Conservation (phyloP, 352 stramenopile species). For the Globisporangium splendens region DNA sequence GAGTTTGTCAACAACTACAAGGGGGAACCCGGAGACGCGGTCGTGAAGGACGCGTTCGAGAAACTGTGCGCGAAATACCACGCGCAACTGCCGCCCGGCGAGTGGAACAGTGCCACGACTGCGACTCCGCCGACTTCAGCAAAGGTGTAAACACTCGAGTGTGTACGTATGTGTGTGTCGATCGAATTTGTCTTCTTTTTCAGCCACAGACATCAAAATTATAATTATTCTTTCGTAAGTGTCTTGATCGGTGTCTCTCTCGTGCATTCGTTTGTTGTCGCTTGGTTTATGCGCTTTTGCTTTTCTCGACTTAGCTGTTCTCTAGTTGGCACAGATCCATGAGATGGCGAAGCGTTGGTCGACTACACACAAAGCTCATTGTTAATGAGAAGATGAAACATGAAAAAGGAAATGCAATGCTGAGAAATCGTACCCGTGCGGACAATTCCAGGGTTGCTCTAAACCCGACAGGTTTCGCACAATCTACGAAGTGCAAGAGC, state of each 20-base stretch:
- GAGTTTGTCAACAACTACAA: slow-evolving; percentile 50
- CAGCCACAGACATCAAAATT: neutral
- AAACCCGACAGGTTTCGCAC: slow-evolving; percentile 88
- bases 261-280: no score
- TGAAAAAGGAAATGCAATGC: neutral
- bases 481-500: slow-evolving; percentile 53
- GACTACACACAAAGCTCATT: slow-evolving; percentile 16
- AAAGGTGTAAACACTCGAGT: neutral
- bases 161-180: neutral
- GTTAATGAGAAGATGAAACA: neutral
- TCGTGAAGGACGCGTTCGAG: slow-evolving; percentile 35
- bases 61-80: slow-evolving; percentile 48
- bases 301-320: slow-evolving; percentile 2
- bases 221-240: neutral
- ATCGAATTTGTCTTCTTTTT: neutral
- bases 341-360: slow-evolving; percentile 80
- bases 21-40: slow-evolving; percentile 13
- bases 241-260: no score
- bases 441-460: slow-evolving; percentile 96
- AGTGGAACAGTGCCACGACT: neutral
- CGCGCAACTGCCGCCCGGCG: slow-evolving; percentile 26
- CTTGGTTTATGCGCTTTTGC: neutral
- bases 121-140: neutral
- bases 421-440: slow-evolving; percentile 61
- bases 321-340: slow-evolving; percentile 48